These are phyloP conservation scores for Polyplosphaeria fusca DNA, from an alignment of 495 filamentous ascomycete genomes.

Conservation along the genomic window DNA sequence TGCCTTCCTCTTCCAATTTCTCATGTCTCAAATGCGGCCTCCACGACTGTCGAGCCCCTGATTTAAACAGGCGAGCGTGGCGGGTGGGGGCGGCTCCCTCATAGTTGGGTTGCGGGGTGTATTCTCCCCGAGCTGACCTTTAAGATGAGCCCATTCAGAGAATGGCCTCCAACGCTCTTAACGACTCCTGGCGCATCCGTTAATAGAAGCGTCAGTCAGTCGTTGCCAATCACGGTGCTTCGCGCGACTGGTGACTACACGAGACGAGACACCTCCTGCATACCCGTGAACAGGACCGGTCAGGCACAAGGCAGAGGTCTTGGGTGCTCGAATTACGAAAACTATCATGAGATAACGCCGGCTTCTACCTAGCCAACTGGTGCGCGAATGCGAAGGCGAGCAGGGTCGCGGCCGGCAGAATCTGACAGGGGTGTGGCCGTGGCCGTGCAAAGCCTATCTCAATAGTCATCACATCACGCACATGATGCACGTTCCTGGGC, in stretches of 20 bases:
- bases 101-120: conserved; percentile 17
- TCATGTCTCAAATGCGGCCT: conserved; percentile 27
- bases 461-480: conserved; percentile 23
- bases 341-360: conserved; percentile 3
- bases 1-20: conserved; percentile 9
- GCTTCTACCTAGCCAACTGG: neutral
- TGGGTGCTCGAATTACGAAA: conserved; percentile 5
- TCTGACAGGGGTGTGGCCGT: conserved; percentile 25
- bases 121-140: conserved; percentile 29
- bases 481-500: conserved; percentile 13
- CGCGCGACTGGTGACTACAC: conserved; percentile 6
- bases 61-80: neutral
- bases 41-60: conserved; percentile 30
- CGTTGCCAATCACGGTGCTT: conserved; percentile 26
- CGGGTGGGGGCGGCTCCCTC: conserved; percentile 14
- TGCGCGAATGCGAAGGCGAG: conserved; percentile 1
- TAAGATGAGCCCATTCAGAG: conserved; percentile 28
- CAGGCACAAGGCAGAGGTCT: conserved; percentile 19
- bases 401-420: conserved; percentile 9
- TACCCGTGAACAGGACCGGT: conserved; percentile 16
- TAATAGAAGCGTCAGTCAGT: conserved; percentile 21
- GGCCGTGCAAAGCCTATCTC: conserved; percentile 32
- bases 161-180: conserved; percentile 8
- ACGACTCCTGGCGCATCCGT: conserved; percentile 24
- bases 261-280: conserved; percentile 34